These are phyloP conservation scores for Umbelopsis sp. DNA, from an alignment of 192 early-diverging fungal species.

Conservation along the genomic window DNA sequence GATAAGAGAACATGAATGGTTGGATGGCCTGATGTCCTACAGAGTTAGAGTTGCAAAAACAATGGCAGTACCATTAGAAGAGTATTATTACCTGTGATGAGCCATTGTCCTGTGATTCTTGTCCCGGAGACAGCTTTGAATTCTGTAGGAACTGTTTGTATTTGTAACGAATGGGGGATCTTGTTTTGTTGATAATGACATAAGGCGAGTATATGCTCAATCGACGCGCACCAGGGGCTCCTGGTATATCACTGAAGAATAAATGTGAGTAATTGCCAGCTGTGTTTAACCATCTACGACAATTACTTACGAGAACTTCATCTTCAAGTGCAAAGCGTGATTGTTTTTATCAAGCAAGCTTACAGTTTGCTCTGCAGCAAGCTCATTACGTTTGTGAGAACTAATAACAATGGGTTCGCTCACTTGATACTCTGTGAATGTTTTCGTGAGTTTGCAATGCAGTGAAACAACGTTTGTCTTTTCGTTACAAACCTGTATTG, in stretches of 20 bases:
- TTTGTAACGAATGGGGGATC: slow-evolving; percentile 59
- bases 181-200: slow-evolving; percentile 79
- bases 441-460: too few species aligned
- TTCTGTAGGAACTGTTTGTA: slow-evolving; percentile 66
- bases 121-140: slow-evolving; percentile 58
- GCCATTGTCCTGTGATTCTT: slow-evolving; percentile 24
- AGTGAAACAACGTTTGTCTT: too few species aligned
- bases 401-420: slow-evolving; percentile 1
- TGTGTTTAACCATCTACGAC: too few species aligned
- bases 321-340: background rate
- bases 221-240: slow-evolving; percentile 55
- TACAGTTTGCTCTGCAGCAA: background rate
- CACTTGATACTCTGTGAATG: background rate
- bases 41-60: too few species aligned
- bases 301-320: background rate
- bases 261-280: background rate
- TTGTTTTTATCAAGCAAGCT: background rate
- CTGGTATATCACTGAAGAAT: slow-evolving; percentile 20
- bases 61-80: background rate
- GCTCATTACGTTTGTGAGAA: background rate
- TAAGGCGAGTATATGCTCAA: slow-evolving; percentile 81
- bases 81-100: background rate
- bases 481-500: background rate
- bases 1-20: slow-evolving; percentile 73
- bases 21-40: slow-evolving; percentile 28